Percentiles rank a stretch among this genome's conserved stretches.
These are phyloP conservation scores for Panus rudis DNA, from an alignment of 768 basidiomycete species.

Conservation along the genomic window DNA sequence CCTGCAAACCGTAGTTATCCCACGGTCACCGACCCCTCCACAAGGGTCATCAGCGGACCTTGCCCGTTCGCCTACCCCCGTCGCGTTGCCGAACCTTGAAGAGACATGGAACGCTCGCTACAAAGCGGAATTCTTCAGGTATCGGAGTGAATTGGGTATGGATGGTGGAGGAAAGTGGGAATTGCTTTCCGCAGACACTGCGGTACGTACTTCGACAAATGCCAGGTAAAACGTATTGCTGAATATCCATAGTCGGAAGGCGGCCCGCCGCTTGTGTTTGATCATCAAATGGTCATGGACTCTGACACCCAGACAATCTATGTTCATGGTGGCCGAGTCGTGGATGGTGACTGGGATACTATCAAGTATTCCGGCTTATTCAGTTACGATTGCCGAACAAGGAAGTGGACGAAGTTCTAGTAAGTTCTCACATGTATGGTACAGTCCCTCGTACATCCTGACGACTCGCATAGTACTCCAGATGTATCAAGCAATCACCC, in stretches of 20 bases:
- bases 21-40: too few relatives aligned
- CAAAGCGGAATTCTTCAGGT: conserved; percentile 77
- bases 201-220: too few relatives aligned
- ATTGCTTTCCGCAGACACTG: conserved; percentile 57
- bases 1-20: not conserved
- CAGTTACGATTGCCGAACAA: conserved; percentile 58
- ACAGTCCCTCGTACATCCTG: not conserved
- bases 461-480: conserved; percentile 11
- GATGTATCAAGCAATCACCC: conserved; percentile 27
- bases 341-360: conserved; percentile 55
- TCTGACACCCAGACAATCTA: conserved; percentile 64
- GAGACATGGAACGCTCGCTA: too few relatives aligned
- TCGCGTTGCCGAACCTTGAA: too few relatives aligned
- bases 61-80: too few relatives aligned
- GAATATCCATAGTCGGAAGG: conserved; percentile 44
- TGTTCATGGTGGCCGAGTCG: conserved; percentile 68
- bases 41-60: too few relatives aligned
- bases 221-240: too few relatives aligned
- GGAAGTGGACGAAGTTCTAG: conserved; percentile 66
- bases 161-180: conserved; percentile 77
- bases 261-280: conserved; percentile 69
- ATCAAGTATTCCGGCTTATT: conserved; percentile 67
- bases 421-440: conserved; percentile 29
- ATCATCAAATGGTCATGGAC: conserved; percentile 80
- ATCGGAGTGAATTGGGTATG: too few relatives aligned